Percentiles rank a stretch among this genome's conserved stretches.
Conservation (phyloP, 163 green algal species). For the Prototheca stagnorum region DNA sequence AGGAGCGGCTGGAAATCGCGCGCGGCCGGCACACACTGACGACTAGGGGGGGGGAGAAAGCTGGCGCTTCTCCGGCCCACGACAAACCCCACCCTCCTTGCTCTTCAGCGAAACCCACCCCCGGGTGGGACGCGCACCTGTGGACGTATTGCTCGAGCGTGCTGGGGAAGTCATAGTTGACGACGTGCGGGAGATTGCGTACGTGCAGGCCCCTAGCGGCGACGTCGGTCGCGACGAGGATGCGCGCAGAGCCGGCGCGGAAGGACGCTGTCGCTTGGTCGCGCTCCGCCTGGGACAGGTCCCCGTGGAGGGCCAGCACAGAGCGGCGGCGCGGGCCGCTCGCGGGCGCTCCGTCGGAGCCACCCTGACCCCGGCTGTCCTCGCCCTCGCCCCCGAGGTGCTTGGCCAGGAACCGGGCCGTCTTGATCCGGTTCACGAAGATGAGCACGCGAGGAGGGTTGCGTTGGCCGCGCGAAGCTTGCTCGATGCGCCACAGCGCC, state of each 20-base stretch:
- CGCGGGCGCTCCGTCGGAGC: no score
- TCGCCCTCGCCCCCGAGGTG: constrained; percentile 16
- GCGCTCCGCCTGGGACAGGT: constrained; percentile 51
- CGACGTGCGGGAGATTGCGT: constrained; percentile 58
- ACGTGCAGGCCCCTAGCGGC: constrained; percentile 68
- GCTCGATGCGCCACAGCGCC: constrained; percentile 52
- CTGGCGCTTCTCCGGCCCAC: no score
- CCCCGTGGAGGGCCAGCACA: constrained; percentile 55
- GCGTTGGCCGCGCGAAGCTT: constrained; percentile 7
- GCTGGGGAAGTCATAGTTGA: constrained; percentile 82
- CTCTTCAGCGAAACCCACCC: no score
- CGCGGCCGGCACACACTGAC: no score
- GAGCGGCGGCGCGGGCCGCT: constrained; percentile 8
- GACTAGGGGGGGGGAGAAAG: no score
- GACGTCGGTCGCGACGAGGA: constrained; percentile 84
- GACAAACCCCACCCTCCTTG: no score
- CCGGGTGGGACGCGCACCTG: no score
- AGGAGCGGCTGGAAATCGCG: no score
- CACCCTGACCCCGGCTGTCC: not conserved
- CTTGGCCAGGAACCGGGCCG: constrained; percentile 44
- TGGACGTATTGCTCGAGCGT: constrained; percentile 80
- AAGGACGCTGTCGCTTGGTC: constrained; percentile 53
- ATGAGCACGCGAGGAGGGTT: constrained; percentile 58
- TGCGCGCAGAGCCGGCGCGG: constrained; percentile 27
- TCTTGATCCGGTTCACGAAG: constrained; percentile 78